These are phyloP conservation scores for Phyllachora maydis DNA, from an alignment of 2,329 filamentous ascomycete genomes.

Conservation along the genomic window DNA sequence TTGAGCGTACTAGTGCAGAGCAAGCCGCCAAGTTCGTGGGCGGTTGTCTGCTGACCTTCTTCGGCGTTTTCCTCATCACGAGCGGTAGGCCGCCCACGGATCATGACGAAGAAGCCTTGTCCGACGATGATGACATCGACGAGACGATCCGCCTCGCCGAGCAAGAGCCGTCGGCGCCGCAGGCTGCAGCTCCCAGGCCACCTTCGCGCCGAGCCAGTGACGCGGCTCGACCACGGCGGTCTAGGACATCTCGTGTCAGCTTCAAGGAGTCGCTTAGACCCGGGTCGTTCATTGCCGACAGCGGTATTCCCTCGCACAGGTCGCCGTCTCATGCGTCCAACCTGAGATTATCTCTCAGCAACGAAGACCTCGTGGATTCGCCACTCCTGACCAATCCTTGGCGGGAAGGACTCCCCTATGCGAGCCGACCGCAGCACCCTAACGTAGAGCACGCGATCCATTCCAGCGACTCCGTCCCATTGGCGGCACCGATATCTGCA, in stretches of 20 bases:
- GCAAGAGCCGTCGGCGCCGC: constrained; percentile 23
- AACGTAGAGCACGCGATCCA: too few relatives aligned
- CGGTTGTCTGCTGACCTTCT: constrained; percentile 80
- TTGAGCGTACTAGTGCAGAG: constrained; percentile 56
- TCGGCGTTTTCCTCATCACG: constrained; percentile 94
- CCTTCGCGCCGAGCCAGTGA: constrained; percentile 7
- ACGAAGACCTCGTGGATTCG: constrained; percentile 7
- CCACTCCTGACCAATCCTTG: constrained; percentile 22
- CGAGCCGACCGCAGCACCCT: too few relatives aligned
- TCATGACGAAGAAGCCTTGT: constrained; percentile 34
- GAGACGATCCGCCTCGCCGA: constrained; percentile 39
- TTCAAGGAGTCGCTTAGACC: constrained; percentile 21
- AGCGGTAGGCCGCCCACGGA: constrained; percentile 48
- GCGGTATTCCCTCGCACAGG: constrained; percentile 15
- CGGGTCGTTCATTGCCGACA: constrained; percentile 13
- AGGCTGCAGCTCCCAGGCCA: constrained; percentile 16
- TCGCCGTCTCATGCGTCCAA: constrained; percentile 10
- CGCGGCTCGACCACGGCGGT: constrained; percentile 18
- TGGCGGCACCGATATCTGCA: too few relatives aligned
- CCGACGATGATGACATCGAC: constrained; percentile 36
- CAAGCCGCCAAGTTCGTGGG: constrained; percentile 73
- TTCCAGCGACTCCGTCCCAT: too few relatives aligned
- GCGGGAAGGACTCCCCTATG: constrained; percentile 9
- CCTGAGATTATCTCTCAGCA: constrained; percentile 8
- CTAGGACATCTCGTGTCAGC: constrained; percentile 25